phyloP scores from a whole-genome alignment of 2,329 filamentous ascomycete species.

The Fusarium agapanthi region DNA sequence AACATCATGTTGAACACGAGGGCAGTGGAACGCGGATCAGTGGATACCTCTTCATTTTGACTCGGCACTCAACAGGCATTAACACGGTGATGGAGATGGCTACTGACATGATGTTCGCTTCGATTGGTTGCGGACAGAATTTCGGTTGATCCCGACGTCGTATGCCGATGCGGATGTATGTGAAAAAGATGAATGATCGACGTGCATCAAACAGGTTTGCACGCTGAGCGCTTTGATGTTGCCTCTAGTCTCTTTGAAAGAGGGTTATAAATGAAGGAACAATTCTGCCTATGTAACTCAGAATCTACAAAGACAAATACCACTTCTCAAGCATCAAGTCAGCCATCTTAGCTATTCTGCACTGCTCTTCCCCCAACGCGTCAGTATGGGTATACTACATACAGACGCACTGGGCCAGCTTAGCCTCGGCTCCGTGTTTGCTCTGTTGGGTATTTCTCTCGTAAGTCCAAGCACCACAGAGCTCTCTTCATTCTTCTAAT shows the following conservation, averaged over 20 bases:
- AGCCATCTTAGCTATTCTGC: neutral
- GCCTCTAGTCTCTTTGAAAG: neutral
- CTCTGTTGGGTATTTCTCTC: neutral
- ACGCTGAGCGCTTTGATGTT: neutral
- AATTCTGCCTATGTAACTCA: rapidly evolving
- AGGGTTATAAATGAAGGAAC: neutral
- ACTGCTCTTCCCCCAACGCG: neutral
- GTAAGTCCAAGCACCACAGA: neutral
- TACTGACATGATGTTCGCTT: neutral
- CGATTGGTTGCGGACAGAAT: neutral
- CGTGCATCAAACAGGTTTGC: neutral
- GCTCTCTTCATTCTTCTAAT: neutral
- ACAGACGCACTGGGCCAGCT: neutral
- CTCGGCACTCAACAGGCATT: neutral
- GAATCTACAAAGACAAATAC: neutral
- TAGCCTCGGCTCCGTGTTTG: neutral
- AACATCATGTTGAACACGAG: neutral
- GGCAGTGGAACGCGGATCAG: neutral
- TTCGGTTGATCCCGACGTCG: neutral
- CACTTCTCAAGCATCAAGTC: too few relatives aligned
- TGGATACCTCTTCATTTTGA: neutral
- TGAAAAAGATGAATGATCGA: neutral
- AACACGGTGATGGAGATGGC: neutral
- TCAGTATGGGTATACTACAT: neutral
- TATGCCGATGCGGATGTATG: neutral